Percentiles rank a stretch among this genome's conserved stretches.
These are phyloP conservation scores for Mortierella sp. DNA, from an alignment of 371 early-diverging fungal genomes.

Conservation along the genomic window DNA sequence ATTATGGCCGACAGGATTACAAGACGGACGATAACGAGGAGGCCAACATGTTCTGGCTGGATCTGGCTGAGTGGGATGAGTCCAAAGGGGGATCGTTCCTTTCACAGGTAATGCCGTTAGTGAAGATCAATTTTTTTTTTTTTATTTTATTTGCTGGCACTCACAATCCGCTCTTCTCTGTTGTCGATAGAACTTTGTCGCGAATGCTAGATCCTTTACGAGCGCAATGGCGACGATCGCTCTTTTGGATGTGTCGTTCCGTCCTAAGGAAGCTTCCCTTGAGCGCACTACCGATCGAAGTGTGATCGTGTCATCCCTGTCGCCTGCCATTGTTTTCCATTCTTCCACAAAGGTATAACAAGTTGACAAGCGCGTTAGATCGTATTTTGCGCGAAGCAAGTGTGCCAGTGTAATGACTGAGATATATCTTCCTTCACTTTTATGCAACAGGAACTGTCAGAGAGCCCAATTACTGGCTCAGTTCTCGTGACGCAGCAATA, in stretches of 20 bases:
- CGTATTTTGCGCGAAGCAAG: not conserved
- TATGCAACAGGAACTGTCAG: constrained; percentile 27
- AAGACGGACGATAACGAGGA: not conserved
- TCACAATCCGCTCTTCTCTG: no score
- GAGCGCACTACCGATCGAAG: constrained; percentile 26
- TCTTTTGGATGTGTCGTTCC: constrained; percentile 61
- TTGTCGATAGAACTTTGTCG: constrained; percentile 57
- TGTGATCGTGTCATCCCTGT: constrained; percentile 44
- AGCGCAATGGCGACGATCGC: constrained; percentile 62
- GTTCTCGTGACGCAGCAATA: constrained; percentile 46
- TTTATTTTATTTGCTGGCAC: no score
- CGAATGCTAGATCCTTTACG: constrained; percentile 51
- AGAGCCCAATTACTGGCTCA: constrained; percentile 22
- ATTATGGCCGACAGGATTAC: constrained; percentile 37
- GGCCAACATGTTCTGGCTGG: constrained; percentile 64
- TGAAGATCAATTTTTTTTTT: not conserved
- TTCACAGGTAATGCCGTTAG: constrained; percentile 51
- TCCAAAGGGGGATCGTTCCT: constrained; percentile 41
- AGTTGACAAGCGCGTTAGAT: not conserved
- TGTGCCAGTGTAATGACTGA: no score
- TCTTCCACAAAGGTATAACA: constrained; percentile 47
- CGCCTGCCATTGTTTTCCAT: constrained; percentile 62
- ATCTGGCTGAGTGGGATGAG: constrained; percentile 54
- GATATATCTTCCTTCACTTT: not conserved
- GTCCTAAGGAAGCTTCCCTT: constrained; percentile 32